Conservation (phyloP, 2,329 filamentous ascomycete genomes). For the Emergomyces orientalis region DNA sequence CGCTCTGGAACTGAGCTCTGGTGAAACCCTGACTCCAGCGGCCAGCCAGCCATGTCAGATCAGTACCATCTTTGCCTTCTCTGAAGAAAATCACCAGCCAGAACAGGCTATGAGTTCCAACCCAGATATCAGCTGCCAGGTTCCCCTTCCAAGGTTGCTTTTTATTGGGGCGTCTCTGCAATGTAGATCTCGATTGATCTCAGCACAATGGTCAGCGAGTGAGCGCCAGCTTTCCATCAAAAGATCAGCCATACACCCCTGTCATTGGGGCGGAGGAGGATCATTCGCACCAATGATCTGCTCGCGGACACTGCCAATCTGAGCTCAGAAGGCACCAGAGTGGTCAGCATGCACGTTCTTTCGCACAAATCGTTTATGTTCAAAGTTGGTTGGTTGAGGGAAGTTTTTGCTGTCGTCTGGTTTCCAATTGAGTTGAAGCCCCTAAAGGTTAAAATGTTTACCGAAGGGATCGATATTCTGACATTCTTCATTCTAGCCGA, state of each 20-base stretch:
- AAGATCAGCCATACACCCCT: background rate
- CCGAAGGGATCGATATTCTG: background rate
- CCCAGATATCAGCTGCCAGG: background rate
- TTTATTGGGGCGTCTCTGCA: background rate
- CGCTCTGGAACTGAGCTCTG: background rate
- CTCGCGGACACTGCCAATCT: background rate
- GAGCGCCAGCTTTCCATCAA: background rate
- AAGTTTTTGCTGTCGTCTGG: background rate
- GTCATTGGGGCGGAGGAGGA: background rate
- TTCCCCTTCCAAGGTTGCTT: background rate
- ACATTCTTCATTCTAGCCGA: background rate
- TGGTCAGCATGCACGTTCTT: background rate
- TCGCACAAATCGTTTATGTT: background rate
- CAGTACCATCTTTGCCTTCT: background rate
- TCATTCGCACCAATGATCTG: background rate
- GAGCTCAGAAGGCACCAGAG: background rate
- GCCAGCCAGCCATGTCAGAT: background rate
- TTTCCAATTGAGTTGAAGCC: background rate
- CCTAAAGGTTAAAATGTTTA: background rate
- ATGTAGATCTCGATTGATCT: conserved; percentile 5
- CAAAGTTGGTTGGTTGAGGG: background rate
- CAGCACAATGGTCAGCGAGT: background rate
- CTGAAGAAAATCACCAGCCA: background rate
- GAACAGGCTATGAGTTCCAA: background rate
- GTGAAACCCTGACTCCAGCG: background rate